Percentiles rank a stretch among this genome's conserved stretches.
phyloP scores from a whole-genome alignment of 371 early-diverging fungal species.

The Lichtheimia ramosa region DNA sequence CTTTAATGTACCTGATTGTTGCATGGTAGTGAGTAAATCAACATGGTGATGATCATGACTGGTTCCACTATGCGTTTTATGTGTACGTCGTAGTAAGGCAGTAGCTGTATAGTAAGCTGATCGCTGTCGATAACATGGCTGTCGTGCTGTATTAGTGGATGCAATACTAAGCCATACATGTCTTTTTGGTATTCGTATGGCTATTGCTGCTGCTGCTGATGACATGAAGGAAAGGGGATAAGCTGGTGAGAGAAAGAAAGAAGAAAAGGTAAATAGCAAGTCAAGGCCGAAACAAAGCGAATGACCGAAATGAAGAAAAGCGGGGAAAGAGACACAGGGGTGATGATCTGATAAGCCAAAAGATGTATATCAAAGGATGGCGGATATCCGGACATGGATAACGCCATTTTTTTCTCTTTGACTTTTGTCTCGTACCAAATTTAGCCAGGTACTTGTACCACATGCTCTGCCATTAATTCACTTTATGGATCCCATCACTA shows the following conservation, averaged over 20 bases:
- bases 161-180: background rate
- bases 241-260: background rate
- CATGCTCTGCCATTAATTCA: too few species aligned
- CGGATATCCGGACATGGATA: too few species aligned
- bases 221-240: background rate
- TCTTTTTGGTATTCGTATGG: background rate
- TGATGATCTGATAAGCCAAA: conserved; percentile 10
- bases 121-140: conserved; percentile 1
- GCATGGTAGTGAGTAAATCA: conserved; percentile 3
- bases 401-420: too few species aligned
- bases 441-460: too few species aligned
- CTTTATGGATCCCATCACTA: too few species aligned
- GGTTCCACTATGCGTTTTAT: background rate
- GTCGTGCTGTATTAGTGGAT: background rate
- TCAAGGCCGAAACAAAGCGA: background rate
- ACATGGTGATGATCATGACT: conserved; percentile 8
- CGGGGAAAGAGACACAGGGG: background rate
- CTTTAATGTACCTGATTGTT: background rate
- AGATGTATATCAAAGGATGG: background rate
- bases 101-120: conserved; percentile 1
- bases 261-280: background rate
- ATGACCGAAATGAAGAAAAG: background rate
- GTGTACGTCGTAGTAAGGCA: background rate
- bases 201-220: background rate
- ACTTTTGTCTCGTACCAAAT: too few species aligned